Evolutionary conservation across 306 rosid species (phyloP).

Genomic region (Vigna mungo): DNA sequence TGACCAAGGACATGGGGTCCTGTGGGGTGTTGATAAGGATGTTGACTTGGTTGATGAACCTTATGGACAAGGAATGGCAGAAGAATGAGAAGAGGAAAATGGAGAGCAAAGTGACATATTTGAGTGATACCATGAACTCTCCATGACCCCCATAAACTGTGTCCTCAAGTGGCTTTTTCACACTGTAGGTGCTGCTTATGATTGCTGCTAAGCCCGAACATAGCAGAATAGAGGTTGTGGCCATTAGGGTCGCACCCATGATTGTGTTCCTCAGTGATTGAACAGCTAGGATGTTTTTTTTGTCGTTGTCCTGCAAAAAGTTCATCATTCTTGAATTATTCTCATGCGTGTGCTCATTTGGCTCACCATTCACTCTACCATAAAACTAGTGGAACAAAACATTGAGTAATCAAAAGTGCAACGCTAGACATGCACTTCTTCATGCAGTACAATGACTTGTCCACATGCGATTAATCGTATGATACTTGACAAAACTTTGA

Average conservation of each 20-base stretch:
- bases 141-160: constrained; percentile 87
- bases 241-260: constrained; percentile 97
- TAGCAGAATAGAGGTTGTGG: constrained; percentile 83
- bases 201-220: constrained; percentile 90
- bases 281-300: constrained; percentile 89
- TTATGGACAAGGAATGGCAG: constrained; percentile 87
- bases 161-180: constrained; percentile 85
- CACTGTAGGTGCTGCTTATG: constrained; percentile 91
- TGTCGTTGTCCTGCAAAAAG: constrained; percentile 80
- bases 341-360: neutral
- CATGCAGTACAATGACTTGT: neutral
- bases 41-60: constrained; percentile 90
- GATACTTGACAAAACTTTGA: neutral
- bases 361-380: neutral
- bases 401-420: constrained; percentile 30
- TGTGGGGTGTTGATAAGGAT: constrained; percentile 81
- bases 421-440: constrained; percentile 2
- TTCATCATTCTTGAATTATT: neutral
- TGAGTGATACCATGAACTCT: constrained; percentile 87
- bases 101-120: constrained; percentile 78
- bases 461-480: constrained; percentile 1
- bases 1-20: constrained; percentile 58
- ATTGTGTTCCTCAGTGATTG: constrained; percentile 85
- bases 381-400: constrained; percentile 15
- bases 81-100: constrained; percentile 86